These are phyloP conservation scores for Pichia terricola DNA, from an alignment of 1,139 yeast species.

Conservation along the genomic window DNA sequence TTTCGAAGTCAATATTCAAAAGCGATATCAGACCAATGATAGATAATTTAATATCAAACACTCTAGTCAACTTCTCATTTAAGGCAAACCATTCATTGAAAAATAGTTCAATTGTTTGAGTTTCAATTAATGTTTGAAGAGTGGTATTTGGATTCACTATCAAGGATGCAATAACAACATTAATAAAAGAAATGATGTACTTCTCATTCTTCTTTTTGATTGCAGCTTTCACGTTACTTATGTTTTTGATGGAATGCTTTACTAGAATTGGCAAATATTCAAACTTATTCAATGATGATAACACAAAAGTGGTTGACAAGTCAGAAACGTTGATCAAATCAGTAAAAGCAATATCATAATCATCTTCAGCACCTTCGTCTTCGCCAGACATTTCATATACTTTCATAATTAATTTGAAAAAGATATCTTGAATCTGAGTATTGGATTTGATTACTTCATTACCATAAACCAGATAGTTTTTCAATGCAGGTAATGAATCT, in stretches of 20 bases:
- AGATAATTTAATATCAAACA: slow-evolving; percentile 72
- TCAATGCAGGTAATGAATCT: slow-evolving; percentile 67
- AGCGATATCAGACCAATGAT: slow-evolving; percentile 56
- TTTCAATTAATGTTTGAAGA: slow-evolving; percentile 41
- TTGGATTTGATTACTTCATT: slow-evolving; percentile 34
- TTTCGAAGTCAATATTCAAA: slow-evolving; percentile 23
- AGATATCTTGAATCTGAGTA: slow-evolving; percentile 26
- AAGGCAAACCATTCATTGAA: slow-evolving; percentile 60
- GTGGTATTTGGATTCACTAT: slow-evolving; percentile 53
- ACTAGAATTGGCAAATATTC: slow-evolving; percentile 36
- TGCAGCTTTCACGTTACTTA: slow-evolving; percentile 17
- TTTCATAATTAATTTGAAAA: slow-evolving; percentile 22
- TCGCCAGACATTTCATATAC: slow-evolving; percentile 19
- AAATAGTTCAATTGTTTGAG: slow-evolving; percentile 38
- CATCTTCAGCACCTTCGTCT: slow-evolving; percentile 19
- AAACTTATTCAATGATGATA: slow-evolving; percentile 34
- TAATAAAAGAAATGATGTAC: slow-evolving; percentile 43
- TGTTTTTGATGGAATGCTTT: slow-evolving; percentile 22
- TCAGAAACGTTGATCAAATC: slow-evolving; percentile 46
- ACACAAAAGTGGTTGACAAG: slow-evolving; percentile 45
- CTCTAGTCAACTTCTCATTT: slow-evolving; percentile 54
- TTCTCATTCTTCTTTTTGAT: slow-evolving; percentile 27
- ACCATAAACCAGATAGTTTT: slow-evolving; percentile 73
- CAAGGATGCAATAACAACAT: slow-evolving; percentile 59
- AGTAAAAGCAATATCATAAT: slow-evolving; percentile 35